Evolutionary conservation across 768 basidiomycete genomes (phyloP), one percentile per base, ranked within the genome.

Genomic region (Austroboletus eburneus): DNA sequence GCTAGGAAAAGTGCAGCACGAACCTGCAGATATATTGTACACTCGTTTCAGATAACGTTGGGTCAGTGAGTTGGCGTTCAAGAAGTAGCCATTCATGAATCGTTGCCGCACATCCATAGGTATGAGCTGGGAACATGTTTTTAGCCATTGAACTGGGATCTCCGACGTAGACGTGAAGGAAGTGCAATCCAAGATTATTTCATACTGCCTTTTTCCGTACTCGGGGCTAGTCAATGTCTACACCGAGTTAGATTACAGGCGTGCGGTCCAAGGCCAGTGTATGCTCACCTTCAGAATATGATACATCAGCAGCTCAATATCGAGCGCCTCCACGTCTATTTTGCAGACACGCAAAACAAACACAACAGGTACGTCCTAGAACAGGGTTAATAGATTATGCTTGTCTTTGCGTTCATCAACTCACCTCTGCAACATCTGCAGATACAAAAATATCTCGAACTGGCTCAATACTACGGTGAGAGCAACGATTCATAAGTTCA

Each of bases 181-280:
- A 29, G 90, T 91, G 66, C 85, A 91, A 55, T 94, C 91, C 25
- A 92, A 59, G 51, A 94, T 77, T 39, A 94, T 69, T 39, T 91
- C 86, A 58, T 84, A 88, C 4, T 60, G 48, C 23, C 74, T 74
- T 37, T 74, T 66, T 34, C 65, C 68, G 61, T 82, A 76, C 14
- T 59, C 64, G 7, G 76, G 65, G 8, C 72, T 69, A 13, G 71
- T 73, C 43, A 88, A 57, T 16, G 72, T 79, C 85, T 86, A 54
- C 2, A 42, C 35, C n/a, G 30, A 14, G 17, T 12, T 35, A 39
- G 27, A 25, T 57, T 32, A 25, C 42, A 27, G 24, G 41, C 12
- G 17, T 10, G 42, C 37, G 7, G 22, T 33, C 22, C 16, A n/a
- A 36, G 37, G 21, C 35, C 29, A 18, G 23, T 17, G 7, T 12